Evolutionary conservation across 2,329 filamentous ascomycete genomes (phyloP), one percentile per base, ranked within the genome.

Genomic region (Shiraia sp.): DNA sequence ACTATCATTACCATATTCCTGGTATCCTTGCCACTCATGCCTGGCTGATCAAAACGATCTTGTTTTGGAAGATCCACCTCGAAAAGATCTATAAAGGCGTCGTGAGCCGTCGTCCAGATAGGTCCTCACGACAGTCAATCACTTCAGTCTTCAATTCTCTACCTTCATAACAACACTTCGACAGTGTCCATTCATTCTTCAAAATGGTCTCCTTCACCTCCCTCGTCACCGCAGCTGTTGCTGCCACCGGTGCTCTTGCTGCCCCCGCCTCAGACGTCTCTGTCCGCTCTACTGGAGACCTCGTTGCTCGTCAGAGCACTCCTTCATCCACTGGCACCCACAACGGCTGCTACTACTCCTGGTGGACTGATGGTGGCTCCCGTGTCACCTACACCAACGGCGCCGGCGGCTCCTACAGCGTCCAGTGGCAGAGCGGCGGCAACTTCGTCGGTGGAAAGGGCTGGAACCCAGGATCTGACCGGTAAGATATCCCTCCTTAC

Each of bases 281-380:
- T 47, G 69, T 72, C 45, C 59, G 72, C 40, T 62, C 65, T 29
- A 47, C 56, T 16, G 50, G 51, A 32, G 57, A 58, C 24, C 50
- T 65, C 17, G 53, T 53, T 30, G 51, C 57, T 16, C 59, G 61
- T 25, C 65, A 65, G 49, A 68, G 71, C 23, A 78, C 78, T 19
- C 61, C 71, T 38, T 77, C 72, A 49, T 64, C 68, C 10, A 77
- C 75, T 3, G 80, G 79, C 34, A 77, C 71, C 6, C 70, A 78
- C 68, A 76, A 80, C 55, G 79, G 79, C 40, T 83, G 74, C 70
- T 83, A 77, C 71, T 83, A 79, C 66, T 80, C 77, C 7, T 82
- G 75, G 71, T 84, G 79, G 79, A 80, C 75, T 40, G 79, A 83
- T 45, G 75, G 76, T 22, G 70, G 65, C n/a, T 73, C 69, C 26